Conservation (phyloP, 768 basidiomycete species). For the Boletus edulis region DNA sequence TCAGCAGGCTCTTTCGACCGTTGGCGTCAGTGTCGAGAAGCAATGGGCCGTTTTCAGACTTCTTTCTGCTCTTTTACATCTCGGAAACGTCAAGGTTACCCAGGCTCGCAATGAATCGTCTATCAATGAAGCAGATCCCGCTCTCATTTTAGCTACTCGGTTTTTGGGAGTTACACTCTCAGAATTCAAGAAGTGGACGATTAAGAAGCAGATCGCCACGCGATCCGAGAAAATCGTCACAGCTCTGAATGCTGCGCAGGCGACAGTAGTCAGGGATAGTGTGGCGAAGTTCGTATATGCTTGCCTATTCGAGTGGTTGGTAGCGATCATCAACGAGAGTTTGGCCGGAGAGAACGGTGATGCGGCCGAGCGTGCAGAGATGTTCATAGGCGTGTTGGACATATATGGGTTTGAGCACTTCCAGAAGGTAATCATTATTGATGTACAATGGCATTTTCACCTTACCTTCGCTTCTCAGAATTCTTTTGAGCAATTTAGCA, state of each 20-base stretch:
- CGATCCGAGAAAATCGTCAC: slow-evolving; percentile 96
- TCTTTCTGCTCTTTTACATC: slow-evolving; percentile 88
- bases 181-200: slow-evolving; percentile 98
- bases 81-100: slow-evolving; percentile 95
- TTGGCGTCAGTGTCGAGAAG: slow-evolving; percentile 95
- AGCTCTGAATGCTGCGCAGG: slow-evolving; percentile 79
- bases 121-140: slow-evolving; percentile 80
- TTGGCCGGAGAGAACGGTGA: slow-evolving; percentile 93
- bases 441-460: background rate
- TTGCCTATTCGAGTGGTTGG: slow-evolving; percentile 98
- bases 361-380: slow-evolving; percentile 86
- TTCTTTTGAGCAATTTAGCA: slow-evolving; percentile 97
- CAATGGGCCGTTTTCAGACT: slow-evolving; percentile 98
- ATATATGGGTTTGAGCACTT: slow-evolving; percentile 98
- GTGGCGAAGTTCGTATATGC: slow-evolving; percentile 99
- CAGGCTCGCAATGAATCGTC: slow-evolving; percentile 77
- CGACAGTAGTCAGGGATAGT: slow-evolving; percentile 91
- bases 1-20: slow-evolving; percentile 92
- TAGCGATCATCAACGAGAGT: slow-evolving; percentile 95
- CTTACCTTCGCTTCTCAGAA: slow-evolving; percentile 45
- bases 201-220: slow-evolving; percentile 96
- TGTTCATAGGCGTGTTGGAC: slow-evolving; percentile 99
- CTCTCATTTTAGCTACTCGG: slow-evolving; percentile 77
- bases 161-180: slow-evolving; percentile 86
- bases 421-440: slow-evolving; percentile 65